Percentiles rank a stretch among this genome's conserved stretches.
Conservation (phyloP, 441 rosid genomes). For the Corymbia calophylla region DNA sequence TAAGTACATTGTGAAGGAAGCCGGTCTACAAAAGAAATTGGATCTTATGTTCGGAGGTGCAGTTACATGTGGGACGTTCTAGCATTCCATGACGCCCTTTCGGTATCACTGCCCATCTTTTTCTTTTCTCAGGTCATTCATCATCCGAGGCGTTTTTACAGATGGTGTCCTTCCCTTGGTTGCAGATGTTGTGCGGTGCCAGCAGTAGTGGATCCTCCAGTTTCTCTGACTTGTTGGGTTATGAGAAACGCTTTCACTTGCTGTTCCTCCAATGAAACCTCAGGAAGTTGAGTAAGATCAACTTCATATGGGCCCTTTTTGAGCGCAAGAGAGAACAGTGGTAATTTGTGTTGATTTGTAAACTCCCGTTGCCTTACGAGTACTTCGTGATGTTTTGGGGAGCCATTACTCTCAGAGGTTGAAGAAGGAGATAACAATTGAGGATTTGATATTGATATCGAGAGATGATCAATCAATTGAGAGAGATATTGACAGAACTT, state of each 20-base stretch:
- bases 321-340: background rate
- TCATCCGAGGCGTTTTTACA: background rate
- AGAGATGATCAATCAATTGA: background rate
- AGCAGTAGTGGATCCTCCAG: background rate
- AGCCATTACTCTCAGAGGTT: background rate
- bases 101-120: background rate
- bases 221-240: background rate
- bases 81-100: background rate
- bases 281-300: background rate
- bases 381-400: background rate
- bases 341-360: background rate
- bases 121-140: background rate
- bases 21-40: no score
- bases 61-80: background rate
- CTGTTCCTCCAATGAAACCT: background rate
- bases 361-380: background rate
- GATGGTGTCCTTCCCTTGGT: background rate
- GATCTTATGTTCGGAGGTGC: background rate
- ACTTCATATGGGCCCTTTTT: background rate
- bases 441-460: background rate
- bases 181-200: background rate
- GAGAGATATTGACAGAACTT: no score
- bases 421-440: background rate
- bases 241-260: background rate
- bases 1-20: no score